Base-by-base conservation (phyloP, 805 yeast species). In the Lipomyces orientalis region DNA sequence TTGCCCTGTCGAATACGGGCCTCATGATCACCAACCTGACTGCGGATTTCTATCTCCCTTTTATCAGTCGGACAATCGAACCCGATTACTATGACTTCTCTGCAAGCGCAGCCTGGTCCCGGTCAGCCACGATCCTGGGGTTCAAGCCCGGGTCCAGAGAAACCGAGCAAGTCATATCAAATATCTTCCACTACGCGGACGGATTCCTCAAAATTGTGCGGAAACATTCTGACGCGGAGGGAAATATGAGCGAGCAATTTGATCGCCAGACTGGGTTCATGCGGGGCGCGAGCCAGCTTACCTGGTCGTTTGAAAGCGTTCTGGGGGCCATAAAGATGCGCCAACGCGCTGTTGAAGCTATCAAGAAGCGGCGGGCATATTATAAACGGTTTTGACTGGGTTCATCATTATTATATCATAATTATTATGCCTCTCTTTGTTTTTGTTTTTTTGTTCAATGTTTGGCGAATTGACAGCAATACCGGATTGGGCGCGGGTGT, bases 251-350 rank as follows among this genome's bases (percentile, higher is more conserved):
- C 74, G 98, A 94, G 79, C 97, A 94, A 76, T 91, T 92, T 77
- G 91, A 90, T 79, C 87, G 85, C 74, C 84, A 87, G 73, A 86
- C 84, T 54, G 98, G 98, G 0, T 92, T 79, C 76, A 86, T 92
- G 89, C 90, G 88, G 77, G 98, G 98, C 6, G 98, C 98, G 0
- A 79, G 80, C 64, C 86, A 90, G 73, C 84, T 94, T 73, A 93
- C 98, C 4, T 94, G 98, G 98, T 89, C 96, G 68, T 91, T 91
- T 76, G 86, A 92, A 39, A 84, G 97, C 4, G 85, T 90, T 58
- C 88, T 89, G 87, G 84, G 86, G 72, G 86, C 94, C 5, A 86
- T 80, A 25, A 90, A 76, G 46, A 52, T 57, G 51, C 67, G 72
- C 10, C 39, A 60, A n/a, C 54, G 54, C 19, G 69, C 69, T 19